Conservation (phyloP, 2,329 filamentous ascomycete genomes). For the Alternaria arbusti region DNA sequence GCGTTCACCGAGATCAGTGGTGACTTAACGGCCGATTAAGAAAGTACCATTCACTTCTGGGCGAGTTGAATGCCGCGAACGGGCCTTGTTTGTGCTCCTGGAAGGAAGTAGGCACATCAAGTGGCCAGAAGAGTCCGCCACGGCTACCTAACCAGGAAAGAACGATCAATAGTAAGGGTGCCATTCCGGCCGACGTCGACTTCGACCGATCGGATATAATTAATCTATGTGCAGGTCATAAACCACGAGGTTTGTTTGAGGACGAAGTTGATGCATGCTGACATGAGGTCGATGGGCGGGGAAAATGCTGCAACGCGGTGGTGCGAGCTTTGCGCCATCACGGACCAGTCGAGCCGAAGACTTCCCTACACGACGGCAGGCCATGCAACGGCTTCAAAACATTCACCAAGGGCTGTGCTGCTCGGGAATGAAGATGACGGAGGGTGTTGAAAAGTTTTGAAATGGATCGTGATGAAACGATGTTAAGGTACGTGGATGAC, state of each 20-base stretch:
- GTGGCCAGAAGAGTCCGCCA: background rate
- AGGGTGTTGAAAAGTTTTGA: background rate
- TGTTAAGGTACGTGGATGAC: background rate
- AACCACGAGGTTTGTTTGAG: background rate
- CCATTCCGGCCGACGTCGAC: background rate
- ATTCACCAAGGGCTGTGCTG: background rate
- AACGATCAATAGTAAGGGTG: background rate
- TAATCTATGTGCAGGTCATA: background rate
- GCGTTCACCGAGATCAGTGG: background rate
- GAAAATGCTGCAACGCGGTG: background rate
- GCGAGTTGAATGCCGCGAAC: background rate
- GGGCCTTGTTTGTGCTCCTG: background rate
- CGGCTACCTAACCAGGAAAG: background rate
- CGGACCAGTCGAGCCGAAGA: background rate
- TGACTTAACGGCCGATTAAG: background rate
- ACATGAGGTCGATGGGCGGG: background rate
- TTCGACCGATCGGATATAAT: background rate
- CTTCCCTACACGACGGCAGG: background rate
- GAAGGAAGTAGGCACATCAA: background rate
- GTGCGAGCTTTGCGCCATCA: conserved; percentile 11
- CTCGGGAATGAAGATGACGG: background rate
- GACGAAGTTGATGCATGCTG: background rate
- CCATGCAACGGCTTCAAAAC: background rate
- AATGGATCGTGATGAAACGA: background rate
- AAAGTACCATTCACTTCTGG: background rate